Evolutionary conservation across 176 grass and related monocot species (phyloP), one percentile per base, ranked within the genome.

Genomic region (Luzula sylvatica): DNA sequence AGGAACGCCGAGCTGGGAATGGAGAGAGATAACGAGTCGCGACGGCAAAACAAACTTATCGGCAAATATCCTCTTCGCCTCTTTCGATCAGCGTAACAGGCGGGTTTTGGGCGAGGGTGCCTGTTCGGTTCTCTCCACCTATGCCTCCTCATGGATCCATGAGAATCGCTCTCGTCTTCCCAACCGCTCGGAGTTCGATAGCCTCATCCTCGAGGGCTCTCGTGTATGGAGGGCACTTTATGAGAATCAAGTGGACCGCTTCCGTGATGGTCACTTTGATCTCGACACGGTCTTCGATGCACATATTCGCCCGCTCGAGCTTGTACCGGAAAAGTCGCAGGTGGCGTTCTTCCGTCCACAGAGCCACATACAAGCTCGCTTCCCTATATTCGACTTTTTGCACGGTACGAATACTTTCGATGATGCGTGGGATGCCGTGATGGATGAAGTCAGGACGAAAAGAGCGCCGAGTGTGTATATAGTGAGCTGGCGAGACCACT

Each of bases 401-500:
- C 71, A 66, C 0, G 90, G 84, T 6, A 74, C 85, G 25, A 89
- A 86, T 83, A 86, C 90, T 2, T 96, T 96, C 48, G 77, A 96
- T 53, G 77, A 79, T 55, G 78, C 86, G 57, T 96, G 90, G 90
- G 24, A 58, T 11, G 84, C 88, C 64, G 74, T 96, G 28, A 44
- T 49, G 28, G 42, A 46, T 28, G 43, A 55, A 11, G 15, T 27
- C 7, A 53, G 3, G 46, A 45, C 58, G 1, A 58, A 60, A 0
- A 26, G 55, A 0, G 53, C 81, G 0, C 55, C 73, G 53, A 46
- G 42, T 3, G 81, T 96, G 39, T 96, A 86, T 57, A 79, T 96
- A 22, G 77, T 96, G 8, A 82, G 84, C 73, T 96, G 90, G 90
- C 88, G 89, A 67, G 90, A 96, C 59, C 90, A 96, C 71, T 96